A percentile compares a stretch with the other conserved stretches of the same genome.
Conservation (phyloP, 2,329 filamentous ascomycete genomes). For the Aspergillus unguis region DNA sequence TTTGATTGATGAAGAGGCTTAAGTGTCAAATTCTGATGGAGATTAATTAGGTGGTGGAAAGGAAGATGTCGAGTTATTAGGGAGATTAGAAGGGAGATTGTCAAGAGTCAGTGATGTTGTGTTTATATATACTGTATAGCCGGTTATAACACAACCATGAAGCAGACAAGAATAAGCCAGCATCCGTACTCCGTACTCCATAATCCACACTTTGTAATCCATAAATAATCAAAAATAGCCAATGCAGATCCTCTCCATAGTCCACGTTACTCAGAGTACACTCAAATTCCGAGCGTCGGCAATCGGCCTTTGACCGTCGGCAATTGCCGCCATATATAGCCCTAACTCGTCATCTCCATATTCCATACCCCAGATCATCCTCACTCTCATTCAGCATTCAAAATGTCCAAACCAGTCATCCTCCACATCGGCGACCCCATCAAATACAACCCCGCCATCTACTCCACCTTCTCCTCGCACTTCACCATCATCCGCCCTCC, state of each 20-base stretch:
- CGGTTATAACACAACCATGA: too few species aligned
- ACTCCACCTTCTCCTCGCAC: constrained; percentile 37
- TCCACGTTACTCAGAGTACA: neutral
- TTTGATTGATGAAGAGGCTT: too few species aligned
- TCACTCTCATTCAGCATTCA: constrained; percentile 12
- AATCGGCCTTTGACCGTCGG: constrained; percentile 11
- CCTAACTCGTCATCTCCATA: neutral
- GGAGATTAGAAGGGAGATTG: too few species aligned
- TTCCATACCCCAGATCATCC: neutral
- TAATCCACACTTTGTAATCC: too few species aligned
- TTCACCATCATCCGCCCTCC: constrained; percentile 44
- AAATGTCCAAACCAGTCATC: constrained; percentile 32
- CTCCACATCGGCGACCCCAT: constrained; percentile 48
- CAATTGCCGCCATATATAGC: constrained; percentile 2
- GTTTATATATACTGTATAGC: too few species aligned
- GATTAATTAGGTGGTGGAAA: neutral
- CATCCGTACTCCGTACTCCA: too few species aligned
- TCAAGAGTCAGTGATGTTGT: too few species aligned
- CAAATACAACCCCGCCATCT: constrained; percentile 47
- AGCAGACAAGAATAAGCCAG: too few species aligned
- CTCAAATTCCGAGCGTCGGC: constrained; percentile 1
- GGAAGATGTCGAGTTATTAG: too few species aligned
- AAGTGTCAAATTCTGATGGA: too few species aligned
- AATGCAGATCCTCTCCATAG: neutral
- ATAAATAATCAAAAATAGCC: neutral